Base-by-base conservation (phyloP, 1,284 basidiomycete species). In the Wallemia ichthyophaga region DNA sequence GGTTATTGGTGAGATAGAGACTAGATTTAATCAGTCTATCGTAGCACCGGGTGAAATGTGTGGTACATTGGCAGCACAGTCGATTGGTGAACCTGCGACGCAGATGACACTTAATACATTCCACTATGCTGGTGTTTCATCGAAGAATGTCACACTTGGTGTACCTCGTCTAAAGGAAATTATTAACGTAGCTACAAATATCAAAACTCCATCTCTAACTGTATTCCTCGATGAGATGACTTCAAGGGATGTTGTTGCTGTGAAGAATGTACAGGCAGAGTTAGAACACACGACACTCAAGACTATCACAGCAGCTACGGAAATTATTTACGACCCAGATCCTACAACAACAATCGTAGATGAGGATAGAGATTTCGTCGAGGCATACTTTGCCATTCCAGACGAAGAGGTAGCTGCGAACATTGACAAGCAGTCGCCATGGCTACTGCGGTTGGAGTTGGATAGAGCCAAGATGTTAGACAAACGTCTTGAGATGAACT, bases 31-130 rank as follows among this genome's bases (percentile, higher is more conserved):
- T 67, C 81, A 81, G 65, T 85, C 91, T 1, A 68, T 95, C 1
- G 88, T 78, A 25, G 84, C 92, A 67, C 86, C 94, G 0, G 91
- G 92, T 58, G 94, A 98, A 72, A 98, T 98, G 94, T 98, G 94
- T 65, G 94, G 94, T 57, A 96, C 89, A 0, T 78, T 98, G 17
- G 85, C 94, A 32, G 94, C 94, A 0, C 94, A 98, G 72, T 95
- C 89, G 2, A 99, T 98, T 64, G 94, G 94, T 71, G 94, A 98
- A 75, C 94, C 94, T 0, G 94, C 94, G 1, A 99, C 94, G 1
- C 91, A 96, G 73, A 95, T 95, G 91, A 95, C 89, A 13, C 71
- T 95, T 61, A 75, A 95, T 70, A 95, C 89, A 0, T 95, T 95
- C 83, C 91, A 96, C 73, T 95, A 94, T 69, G 91, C 91, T 64